phyloP scores from a whole-genome alignment of 108 stramenopile species.

The Cyclotella cryptica region DNA sequence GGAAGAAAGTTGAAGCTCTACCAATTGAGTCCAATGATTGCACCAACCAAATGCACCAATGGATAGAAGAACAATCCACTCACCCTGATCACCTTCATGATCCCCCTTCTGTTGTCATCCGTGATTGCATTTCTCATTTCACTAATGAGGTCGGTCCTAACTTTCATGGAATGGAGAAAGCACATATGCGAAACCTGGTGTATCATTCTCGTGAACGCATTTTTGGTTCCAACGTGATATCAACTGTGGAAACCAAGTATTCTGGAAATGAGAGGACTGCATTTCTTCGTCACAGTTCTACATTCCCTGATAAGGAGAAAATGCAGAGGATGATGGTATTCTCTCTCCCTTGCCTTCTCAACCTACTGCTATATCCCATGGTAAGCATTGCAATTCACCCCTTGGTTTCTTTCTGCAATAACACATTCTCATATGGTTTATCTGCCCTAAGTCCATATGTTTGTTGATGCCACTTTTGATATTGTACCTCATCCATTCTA shows the following conservation, averaged over 20 bases:
- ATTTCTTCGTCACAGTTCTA: slow-evolving; percentile 4
- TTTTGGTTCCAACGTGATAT: slow-evolving; percentile 6
- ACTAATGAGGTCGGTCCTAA: slow-evolving; percentile 1
- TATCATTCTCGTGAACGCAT: slow-evolving; percentile 13
- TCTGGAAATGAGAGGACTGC: not conserved
- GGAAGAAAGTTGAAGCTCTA: not conserved
- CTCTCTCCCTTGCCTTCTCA: not conserved
- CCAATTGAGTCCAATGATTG: not conserved
- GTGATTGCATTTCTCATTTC: slow-evolving; percentile 11
- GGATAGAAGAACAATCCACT: slow-evolving; percentile 1
- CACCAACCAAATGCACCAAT: slow-evolving; percentile 4
- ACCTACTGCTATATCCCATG: slow-evolving; percentile 7
- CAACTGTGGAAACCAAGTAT: not conserved
- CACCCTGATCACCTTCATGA: slow-evolving; percentile 10
- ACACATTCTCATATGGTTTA: not conserved
- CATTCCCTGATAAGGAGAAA: slow-evolving; percentile 3
- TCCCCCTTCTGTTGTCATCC: not conserved
- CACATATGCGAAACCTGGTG: slow-evolving; percentile 6
- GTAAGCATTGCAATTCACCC: not conserved
- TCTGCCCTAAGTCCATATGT: not conserved
- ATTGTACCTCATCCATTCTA: slow-evolving; percentile 23
- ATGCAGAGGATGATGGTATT: slow-evolving; percentile 16
- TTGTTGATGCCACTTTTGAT: slow-evolving; percentile 23
- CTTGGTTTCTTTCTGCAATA: not conserved
- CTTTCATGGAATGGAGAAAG: slow-evolving; percentile 5